Evolutionary conservation across 2,329 filamentous ascomycete species (phyloP).

Genomic region (Aspergillus sergii): DNA sequence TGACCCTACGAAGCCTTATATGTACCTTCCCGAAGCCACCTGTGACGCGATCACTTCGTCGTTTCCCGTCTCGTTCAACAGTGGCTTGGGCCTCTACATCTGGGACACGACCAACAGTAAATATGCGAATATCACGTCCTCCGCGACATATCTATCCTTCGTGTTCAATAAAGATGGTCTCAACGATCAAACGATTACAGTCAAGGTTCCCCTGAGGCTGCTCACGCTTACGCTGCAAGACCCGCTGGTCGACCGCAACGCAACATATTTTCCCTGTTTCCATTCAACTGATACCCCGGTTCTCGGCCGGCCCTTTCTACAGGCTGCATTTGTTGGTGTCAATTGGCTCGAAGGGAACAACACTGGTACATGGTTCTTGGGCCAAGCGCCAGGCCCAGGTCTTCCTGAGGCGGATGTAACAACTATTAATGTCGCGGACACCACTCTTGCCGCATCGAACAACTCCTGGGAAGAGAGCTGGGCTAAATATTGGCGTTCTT

Average conservation of each 20-base stretch:
- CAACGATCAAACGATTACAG: conserved; percentile 16
- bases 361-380: conserved; percentile 22
- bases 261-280: conserved; percentile 27
- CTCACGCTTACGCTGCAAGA: conserved; percentile 26
- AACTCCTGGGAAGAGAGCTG: conserved; percentile 19
- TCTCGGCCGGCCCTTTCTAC: conserved; percentile 29
- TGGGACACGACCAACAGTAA: conserved; percentile 40
- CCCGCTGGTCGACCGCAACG: conserved; percentile 20
- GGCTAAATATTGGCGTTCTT: conserved; percentile 16
- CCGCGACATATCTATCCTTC: conserved; percentile 27
- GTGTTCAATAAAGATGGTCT: conserved; percentile 19
- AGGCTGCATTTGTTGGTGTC: conserved; percentile 27
- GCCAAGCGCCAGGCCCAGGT: conserved; percentile 27
- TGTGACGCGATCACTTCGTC: conserved; percentile 44
- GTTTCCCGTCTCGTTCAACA: conserved; percentile 43
- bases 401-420: conserved; percentile 4
- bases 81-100: conserved; percentile 43
- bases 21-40: conserved; percentile 44
- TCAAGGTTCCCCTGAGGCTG: conserved; percentile 25
- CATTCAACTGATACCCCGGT: conserved; percentile 10
- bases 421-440: conserved; percentile 4
- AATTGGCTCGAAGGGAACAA: conserved; percentile 22
- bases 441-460: background rate
- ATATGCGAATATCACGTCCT: conserved; percentile 22
- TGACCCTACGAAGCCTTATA: conserved; percentile 40